phyloP scores from a whole-genome alignment of 176 grass and related monocot genomes.

The Rhynchospora tenuis region DNA sequence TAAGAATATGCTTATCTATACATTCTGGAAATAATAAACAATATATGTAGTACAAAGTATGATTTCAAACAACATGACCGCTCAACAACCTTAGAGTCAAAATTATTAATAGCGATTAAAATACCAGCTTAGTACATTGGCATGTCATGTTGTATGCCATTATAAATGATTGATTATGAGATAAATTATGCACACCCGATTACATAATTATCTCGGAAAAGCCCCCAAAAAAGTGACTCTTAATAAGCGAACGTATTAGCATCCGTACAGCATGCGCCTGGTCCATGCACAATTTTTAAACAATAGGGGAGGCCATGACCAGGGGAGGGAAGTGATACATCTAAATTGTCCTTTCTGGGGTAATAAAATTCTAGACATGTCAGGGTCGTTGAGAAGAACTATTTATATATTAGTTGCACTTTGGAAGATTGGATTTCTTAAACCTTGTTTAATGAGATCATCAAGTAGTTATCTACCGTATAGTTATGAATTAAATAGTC shows the following conservation, averaged over 20 bases:
- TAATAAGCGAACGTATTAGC: neutral
- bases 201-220: neutral
- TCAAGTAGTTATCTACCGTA: neutral
- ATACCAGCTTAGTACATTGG: neutral
- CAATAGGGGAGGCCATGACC: neutral
- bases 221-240: neutral
- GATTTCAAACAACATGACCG: neutral
- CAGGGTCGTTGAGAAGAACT: neutral
- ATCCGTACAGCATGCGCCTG: neutral
- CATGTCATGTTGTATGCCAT: neutral
- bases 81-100: neutral
- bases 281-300: neutral
- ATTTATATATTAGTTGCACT: neutral
- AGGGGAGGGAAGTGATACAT: neutral
- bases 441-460: slow-evolving; percentile 12
- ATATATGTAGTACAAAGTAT: neutral
- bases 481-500: neutral
- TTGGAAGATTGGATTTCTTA: neutral
- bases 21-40: neutral
- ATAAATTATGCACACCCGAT: neutral
- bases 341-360: neutral
- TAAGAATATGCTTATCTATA: too few relatives aligned
- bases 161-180: neutral
- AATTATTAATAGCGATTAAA: neutral
- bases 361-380: neutral